Evolutionary conservation across 257 asterid genomes (phyloP).

Genomic region (Solanum peruvianum): DNA sequence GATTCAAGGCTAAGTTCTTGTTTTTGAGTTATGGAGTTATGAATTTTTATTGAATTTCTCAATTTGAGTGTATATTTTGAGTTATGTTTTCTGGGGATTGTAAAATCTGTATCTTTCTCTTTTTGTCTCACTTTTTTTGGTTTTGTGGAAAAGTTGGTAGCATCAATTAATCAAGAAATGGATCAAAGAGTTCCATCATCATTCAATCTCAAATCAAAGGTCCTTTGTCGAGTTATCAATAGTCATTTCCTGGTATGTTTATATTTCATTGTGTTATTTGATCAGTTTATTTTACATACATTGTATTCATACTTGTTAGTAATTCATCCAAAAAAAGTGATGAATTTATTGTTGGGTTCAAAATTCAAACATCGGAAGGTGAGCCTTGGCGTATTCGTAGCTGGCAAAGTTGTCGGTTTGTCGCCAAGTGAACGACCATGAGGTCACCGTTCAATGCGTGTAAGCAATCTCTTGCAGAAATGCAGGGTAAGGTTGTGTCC

Average conservation of each 20-base stretch:
- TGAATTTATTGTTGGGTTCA: background rate
- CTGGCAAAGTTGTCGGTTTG: background rate
- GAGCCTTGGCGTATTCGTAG: background rate
- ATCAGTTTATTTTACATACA: background rate
- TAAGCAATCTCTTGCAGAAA: background rate
- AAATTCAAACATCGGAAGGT: background rate
- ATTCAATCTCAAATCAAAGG: constrained; percentile 77
- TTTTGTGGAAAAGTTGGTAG: constrained; percentile 59
- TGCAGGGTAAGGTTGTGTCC: background rate
- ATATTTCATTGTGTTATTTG: background rate
- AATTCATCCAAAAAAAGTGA: background rate
- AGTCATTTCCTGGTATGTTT: constrained; percentile 59
- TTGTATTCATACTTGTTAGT: background rate
- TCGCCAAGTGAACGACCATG: background rate
- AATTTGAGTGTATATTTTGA: background rate
- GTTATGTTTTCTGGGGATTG: background rate
- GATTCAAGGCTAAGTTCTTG: constrained; percentile 16
- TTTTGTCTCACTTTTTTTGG: constrained; percentile 1
- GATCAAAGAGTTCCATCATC: constrained; percentile 54
- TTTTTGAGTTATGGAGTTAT: background rate
- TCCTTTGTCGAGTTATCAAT: constrained; percentile 60
- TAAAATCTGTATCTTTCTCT: constrained; percentile 6
- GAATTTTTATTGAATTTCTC: background rate
- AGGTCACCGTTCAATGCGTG: background rate
- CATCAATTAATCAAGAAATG: constrained; percentile 85